Evolutionary conservation across 139 green algal genomes (phyloP), one percentile per base, ranked within the genome.

Genomic region (Micromonas pusilla): DNA sequence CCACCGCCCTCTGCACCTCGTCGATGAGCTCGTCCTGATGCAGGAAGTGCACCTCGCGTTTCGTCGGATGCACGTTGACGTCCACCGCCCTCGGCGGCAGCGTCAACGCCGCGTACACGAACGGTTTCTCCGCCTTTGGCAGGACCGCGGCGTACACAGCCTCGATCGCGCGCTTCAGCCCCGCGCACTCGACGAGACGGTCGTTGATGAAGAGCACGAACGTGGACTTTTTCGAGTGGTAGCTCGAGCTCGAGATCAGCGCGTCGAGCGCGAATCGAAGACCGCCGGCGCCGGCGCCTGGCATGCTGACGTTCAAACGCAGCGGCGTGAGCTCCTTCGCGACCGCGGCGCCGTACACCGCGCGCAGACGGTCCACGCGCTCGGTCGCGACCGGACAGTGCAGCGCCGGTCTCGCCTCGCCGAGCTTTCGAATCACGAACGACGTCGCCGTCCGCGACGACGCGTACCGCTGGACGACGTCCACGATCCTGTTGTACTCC

Each of bases 141-240:
- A 96, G 79, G 0, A 93, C 71, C 0, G 89, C 70, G 0, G 81
- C 79, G 75, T 96, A 97, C 0, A 89, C 79, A 0, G 87, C 84
- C 79, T 97, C 92, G 21, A 96, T 34, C 0, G 88, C 87, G 9
- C 89, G 86, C 71, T 93, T 92, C 25, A 99, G 85, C 32, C 86
- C 70, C 0, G 64, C 53, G 79, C 88, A 96, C 52, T 98, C 91
- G 54, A 99, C 95, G 13, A 86, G 80, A 2, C 95, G 86, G 1
- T 87, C 87, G 82, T 99, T 98, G 82, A 99, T 94, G 84, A 97
- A 98, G 26, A 99, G 85, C 6, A 98, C 79, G 30, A 97, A 79
- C 9, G 81, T 80, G 9, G 89, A 70, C 23, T 45, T 38, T 26
- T 70, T 68, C 32, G 72, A 68, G 21, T 67, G 28, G 62, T 80